Evolutionary conservation across 2,329 filamentous ascomycete genomes (phyloP).

Genomic region (Fusarium poae): DNA sequence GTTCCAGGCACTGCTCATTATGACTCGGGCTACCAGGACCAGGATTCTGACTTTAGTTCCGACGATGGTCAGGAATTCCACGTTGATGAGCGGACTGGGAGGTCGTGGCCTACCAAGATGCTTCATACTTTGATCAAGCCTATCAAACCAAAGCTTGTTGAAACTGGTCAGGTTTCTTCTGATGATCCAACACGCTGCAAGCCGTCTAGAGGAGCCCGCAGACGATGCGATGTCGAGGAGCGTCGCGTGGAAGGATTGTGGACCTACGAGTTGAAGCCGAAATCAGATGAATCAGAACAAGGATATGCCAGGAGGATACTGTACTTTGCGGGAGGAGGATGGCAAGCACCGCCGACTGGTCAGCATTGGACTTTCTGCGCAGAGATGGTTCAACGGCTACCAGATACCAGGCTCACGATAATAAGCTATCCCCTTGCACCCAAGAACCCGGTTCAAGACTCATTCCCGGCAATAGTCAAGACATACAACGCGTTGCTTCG

Average conservation of each 20-base stretch:
- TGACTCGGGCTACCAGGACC: neutral
- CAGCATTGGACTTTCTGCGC: conserved; percentile 67
- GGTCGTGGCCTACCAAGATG: conserved; percentile 22
- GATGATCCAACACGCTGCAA: conserved; percentile 31
- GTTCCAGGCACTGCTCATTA: neutral
- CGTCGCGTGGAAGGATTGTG: conserved; percentile 44
- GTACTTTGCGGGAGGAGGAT: conserved; percentile 69
- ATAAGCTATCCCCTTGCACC: conserved; percentile 65
- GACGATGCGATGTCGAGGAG: conserved; percentile 40
- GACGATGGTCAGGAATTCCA: conserved; percentile 4
- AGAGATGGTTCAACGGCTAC: conserved; percentile 59
- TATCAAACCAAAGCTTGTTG: conserved; percentile 24
- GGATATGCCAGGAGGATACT: conserved; percentile 53
- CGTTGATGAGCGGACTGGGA: conserved; percentile 24
- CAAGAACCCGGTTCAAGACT: conserved; percentile 60
- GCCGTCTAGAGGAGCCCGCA: conserved; percentile 12
- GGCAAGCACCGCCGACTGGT: conserved; percentile 62
- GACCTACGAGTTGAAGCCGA: conserved; percentile 44
- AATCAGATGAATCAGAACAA: conserved; percentile 33
- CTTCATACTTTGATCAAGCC: conserved; percentile 35
- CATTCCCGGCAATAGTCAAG: conserved; percentile 62
- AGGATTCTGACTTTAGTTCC: neutral
- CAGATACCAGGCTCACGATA: conserved; percentile 55
- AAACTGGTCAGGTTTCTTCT: conserved; percentile 12
- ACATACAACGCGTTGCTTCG: conserved; percentile 59